A percentile compares a stretch with the other conserved stretches of the same genome.
Conservation (phyloP, 2,329 filamentous ascomycete species). For the Cylindrodendrum hubeiense region DNA sequence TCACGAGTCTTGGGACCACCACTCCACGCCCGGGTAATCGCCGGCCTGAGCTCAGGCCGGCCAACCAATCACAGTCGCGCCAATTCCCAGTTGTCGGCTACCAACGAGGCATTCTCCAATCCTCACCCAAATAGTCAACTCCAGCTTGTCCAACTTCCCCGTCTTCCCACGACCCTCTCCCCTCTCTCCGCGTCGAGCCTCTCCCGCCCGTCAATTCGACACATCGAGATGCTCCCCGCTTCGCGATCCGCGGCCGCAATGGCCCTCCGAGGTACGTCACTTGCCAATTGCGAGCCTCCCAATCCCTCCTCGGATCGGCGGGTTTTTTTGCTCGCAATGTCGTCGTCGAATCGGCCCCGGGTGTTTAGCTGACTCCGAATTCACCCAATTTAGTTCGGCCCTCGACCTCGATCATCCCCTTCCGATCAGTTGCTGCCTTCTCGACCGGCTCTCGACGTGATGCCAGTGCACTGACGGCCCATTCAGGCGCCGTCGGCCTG, state of each 20-base stretch:
- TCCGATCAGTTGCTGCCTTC: conserved; percentile 72
- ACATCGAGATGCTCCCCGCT: conserved; percentile 59
- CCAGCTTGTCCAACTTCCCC: conserved; percentile 31
- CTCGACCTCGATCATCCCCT: conserved; percentile 70
- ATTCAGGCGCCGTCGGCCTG: conserved; percentile 66
- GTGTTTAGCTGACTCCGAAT: conserved; percentile 24
- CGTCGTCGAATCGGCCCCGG: background rate
- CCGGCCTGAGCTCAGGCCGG: background rate
- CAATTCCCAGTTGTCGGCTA: conserved; percentile 19
- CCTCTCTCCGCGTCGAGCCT: conserved; percentile 35
- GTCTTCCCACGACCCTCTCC: conserved; percentile 25
- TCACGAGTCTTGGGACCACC: background rate
- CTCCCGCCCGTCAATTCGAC: conserved; percentile 24
- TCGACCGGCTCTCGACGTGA: conserved; percentile 76
- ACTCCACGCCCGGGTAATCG: conserved; percentile 14
- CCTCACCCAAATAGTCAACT: conserved; percentile 40
- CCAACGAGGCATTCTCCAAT: conserved; percentile 39
- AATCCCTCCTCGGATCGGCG: conserved; percentile 28
- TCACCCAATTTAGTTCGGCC: conserved; percentile 70
- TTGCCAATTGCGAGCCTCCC: conserved; percentile 3
- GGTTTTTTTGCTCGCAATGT: conserved; percentile 34
- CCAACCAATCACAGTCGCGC: conserved; percentile 20
- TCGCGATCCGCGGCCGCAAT: conserved; percentile 65
- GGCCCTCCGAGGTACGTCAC: conserved; percentile 63
- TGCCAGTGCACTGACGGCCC: conserved; percentile 68